Evolutionary conservation across 176 grass and related monocot species (phyloP).

Genomic region (Zea luxurians): DNA sequence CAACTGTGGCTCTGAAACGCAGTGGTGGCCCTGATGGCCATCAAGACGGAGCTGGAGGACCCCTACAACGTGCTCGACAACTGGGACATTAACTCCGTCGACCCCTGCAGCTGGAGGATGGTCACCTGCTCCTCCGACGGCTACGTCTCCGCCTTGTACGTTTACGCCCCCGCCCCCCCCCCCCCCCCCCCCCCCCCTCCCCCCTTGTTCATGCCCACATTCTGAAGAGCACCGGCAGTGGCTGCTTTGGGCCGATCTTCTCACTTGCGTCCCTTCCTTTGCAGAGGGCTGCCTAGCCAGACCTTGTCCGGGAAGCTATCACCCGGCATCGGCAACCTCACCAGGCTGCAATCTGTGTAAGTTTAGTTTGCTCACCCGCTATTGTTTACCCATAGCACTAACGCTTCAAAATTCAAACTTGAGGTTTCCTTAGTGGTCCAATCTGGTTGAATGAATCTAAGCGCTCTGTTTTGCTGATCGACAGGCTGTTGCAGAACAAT

Average conservation of each 20-base stretch:
- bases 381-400: not conserved
- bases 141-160: constrained; percentile 88
- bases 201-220: not conserved
- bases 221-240: not conserved
- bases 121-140: constrained; percentile 87
- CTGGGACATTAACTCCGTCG: constrained; percentile 97
- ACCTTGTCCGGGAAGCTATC: constrained; percentile 77
- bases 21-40: constrained; percentile 93
- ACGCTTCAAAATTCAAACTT: not conserved
- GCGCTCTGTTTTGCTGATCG: constrained; percentile 7
- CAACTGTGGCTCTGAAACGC: constrained; percentile 22
- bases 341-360: constrained; percentile 89
- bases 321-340: constrained; percentile 81
- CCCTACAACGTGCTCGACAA: constrained; percentile 83
- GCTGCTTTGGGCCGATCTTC: not conserved
- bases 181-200: too few relatives aligned
- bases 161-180: not conserved
- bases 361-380: not conserved
- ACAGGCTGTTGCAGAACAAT: constrained; percentile 94
- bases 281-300: constrained; percentile 89
- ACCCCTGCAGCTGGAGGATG: constrained; percentile 99
- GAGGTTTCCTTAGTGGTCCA: not conserved
- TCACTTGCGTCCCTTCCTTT: not conserved
- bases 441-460: not conserved
- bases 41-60: constrained; percentile 79